Base-by-base conservation (phyloP, 2,329 filamentous ascomycete genomes). In the Alternaria consortialis region DNA sequence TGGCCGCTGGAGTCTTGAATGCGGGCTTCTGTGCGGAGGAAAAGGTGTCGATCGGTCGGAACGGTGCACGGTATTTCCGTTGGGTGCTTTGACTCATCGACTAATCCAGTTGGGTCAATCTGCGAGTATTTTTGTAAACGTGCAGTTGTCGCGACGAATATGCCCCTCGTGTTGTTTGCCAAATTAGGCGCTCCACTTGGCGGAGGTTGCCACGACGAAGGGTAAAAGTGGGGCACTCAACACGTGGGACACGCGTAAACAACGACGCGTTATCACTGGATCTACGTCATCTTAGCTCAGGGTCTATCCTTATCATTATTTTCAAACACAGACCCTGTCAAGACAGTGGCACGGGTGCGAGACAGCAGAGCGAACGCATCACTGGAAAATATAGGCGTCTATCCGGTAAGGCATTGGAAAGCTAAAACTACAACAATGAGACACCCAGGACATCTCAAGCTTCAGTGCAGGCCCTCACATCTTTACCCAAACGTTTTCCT, bases 1-100 rank as follows among this genome's bases (percentile, higher is more conserved):
- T 39, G 58, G 46, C 20, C 46, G 46, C 46, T 36, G 48, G 59
- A 58, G 15, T 50, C 17, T 59, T 61, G 65, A 72, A 75, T 20
- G 56, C 67, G n/a, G 77, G 75, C 59, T 71, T 75, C 59, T 75
- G 70, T 9, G 71, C 68, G 13, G 74, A 77, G 8, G 73, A 68
- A 7, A 79, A 65, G 5, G 73, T 79, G 58, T 79, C 68, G 44
- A 77, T 56, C 7, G 74, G 77, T 46, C 72, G 73, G 43, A 74
- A 77, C 17, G 73, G 70, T 36, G 73, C 72, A 54, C 73, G 70
- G 54, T 76, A 62, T 57, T 75, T 78, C 25, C 61, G 66, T 13
- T 71, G 68, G 40, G 68, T 70, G 43, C 23, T 68, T 34, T 53
- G 39, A 58, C 58, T 73, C 74, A 77, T 78, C 31, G 42, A 52